Evolutionary conservation across 2,329 filamentous ascomycete species (phyloP).

Genomic region (Cladophialophora bantiana): DNA sequence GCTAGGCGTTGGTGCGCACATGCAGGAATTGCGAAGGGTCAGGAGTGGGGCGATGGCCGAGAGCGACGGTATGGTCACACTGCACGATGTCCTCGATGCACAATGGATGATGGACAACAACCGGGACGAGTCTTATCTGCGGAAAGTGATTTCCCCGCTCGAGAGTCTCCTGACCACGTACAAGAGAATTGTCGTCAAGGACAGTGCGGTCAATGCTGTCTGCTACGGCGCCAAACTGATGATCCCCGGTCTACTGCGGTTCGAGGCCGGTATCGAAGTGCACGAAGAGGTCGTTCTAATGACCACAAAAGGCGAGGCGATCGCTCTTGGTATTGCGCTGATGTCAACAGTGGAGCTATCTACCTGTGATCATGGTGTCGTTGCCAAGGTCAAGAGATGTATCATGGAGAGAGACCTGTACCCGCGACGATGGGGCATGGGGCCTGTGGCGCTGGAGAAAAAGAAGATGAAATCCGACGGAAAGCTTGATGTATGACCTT

Average conservation of each 20-base stretch:
- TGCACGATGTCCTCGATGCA: constrained; percentile 94
- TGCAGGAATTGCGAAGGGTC: constrained; percentile 96
- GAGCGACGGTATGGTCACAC: constrained; percentile 83
- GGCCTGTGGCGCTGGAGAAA: constrained; percentile 92
- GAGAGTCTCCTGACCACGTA: constrained; percentile 91
- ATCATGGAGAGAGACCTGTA: constrained; percentile 99
- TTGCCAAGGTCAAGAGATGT: constrained; percentile 98
- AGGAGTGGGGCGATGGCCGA: constrained; percentile 95
- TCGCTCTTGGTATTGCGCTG: constrained; percentile 92
- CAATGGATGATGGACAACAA: constrained; percentile 97
- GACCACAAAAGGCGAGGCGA: constrained; percentile 99
- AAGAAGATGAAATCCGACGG: constrained; percentile 99
- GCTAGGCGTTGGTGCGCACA: constrained; percentile 87
- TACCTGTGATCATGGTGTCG: constrained; percentile 95
- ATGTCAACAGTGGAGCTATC: constrained; percentile 99
- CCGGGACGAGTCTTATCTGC: constrained; percentile 89
- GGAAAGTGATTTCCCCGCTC: constrained; percentile 87
- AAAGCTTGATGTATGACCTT: constrained; percentile 77
- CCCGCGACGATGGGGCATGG: constrained; percentile 94
- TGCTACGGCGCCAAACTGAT: constrained; percentile 99
- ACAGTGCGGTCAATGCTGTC: constrained; percentile 93
- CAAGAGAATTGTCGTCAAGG: constrained; percentile 98
- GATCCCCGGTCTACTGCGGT: constrained; percentile 93
- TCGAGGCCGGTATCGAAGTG: constrained; percentile 89
- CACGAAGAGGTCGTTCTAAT: constrained; percentile 97